A percentile compares a stretch with the other conserved stretches of the same genome.
phyloP scores from a whole-genome alignment of 1,139 yeast genomes.

The Suhomyces wounanorum region DNA sequence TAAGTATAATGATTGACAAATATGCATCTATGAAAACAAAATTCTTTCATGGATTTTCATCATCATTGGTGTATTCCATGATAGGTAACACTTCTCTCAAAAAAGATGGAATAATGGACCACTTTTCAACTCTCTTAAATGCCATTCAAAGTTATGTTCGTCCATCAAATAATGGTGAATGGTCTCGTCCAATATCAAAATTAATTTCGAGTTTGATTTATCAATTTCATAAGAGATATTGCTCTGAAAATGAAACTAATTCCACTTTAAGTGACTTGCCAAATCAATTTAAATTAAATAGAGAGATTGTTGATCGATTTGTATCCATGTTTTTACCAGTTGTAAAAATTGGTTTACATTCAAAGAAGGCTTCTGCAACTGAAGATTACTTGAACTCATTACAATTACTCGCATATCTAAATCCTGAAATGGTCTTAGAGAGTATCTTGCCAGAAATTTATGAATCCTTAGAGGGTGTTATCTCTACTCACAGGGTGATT shows the following conservation, averaged over 20 bases:
- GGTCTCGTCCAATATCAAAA: conserved; percentile 76
- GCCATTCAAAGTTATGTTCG: conserved; percentile 85
- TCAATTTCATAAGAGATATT: conserved; percentile 59
- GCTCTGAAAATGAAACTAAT: conserved; percentile 46
- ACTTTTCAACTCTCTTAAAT: conserved; percentile 57
- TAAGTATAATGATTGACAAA: conserved; percentile 46
- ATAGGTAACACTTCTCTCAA: conserved; percentile 48
- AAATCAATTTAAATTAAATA: conserved; percentile 43
- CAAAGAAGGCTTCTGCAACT: conserved; percentile 63
- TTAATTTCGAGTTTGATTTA: conserved; percentile 57
- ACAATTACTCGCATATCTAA: conserved; percentile 63
- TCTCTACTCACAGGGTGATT: conserved; percentile 78
- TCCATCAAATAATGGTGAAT: conserved; percentile 86
- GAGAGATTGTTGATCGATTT: conserved; percentile 48
- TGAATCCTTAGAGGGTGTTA: conserved; percentile 78
- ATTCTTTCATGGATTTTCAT: conserved; percentile 61
- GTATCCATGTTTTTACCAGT: conserved; percentile 59
- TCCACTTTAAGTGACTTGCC: conserved; percentile 51
- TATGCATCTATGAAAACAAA: conserved; percentile 41
- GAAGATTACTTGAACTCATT: conserved; percentile 63
- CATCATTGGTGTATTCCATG: conserved; percentile 65
- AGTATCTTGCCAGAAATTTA: conserved; percentile 72
- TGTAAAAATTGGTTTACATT: conserved; percentile 74
- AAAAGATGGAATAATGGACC: conserved; percentile 52
- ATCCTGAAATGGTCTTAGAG: conserved; percentile 65